Evolutionary conservation across 768 basidiomycete genomes (phyloP), one percentile per base, ranked within the genome.

Genomic region (Phaeotremella skinneri): DNA sequence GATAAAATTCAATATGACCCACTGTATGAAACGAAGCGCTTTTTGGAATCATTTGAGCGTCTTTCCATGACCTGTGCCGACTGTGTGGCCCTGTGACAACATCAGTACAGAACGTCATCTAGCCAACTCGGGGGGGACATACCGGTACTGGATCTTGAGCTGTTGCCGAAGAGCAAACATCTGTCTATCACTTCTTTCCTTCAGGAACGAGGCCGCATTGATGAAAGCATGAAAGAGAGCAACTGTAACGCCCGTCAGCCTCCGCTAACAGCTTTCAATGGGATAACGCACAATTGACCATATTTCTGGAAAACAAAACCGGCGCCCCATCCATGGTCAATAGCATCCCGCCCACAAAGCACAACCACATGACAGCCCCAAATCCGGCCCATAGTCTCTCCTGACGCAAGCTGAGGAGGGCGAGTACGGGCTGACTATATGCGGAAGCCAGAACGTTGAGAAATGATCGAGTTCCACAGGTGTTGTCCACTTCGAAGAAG

Each of bases 211-310:
- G 59, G 81, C 83, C 70, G 87, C 90, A 20, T 92, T 83, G 59
- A 94, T 78, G 76, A 93, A 91, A 2, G 79, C 81, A 61, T 91
- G 87, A 74, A 88, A 93, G n/a, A 89, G 69, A 52, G 86, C 75
- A 67, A 89, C 87, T 78, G 86, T 85, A 67, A 88, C 43, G 23
- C 21, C 81, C 75, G 85, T 58, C 27, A 62, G 47, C 31, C 34
- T 30, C n/a, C 16, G 13, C 43, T 2, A 0, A 16, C 32, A 20
- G 4, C 14, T 6, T 39, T 49, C 27, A 50, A 11, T 7, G 17
- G 27, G 55, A 41, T 26, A 37, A 69, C 61, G 65, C 31, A 69
- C 56, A 74, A 50, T 70, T 68, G 48, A 76, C 72, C 39, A 77
- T 62, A 57, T 78, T 80, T 13, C 86, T 72, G 52, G 69, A 72